Evolutionary conservation across 2,329 filamentous ascomycete species (phyloP).

Genomic region (Penicillium hesseltinei): DNA sequence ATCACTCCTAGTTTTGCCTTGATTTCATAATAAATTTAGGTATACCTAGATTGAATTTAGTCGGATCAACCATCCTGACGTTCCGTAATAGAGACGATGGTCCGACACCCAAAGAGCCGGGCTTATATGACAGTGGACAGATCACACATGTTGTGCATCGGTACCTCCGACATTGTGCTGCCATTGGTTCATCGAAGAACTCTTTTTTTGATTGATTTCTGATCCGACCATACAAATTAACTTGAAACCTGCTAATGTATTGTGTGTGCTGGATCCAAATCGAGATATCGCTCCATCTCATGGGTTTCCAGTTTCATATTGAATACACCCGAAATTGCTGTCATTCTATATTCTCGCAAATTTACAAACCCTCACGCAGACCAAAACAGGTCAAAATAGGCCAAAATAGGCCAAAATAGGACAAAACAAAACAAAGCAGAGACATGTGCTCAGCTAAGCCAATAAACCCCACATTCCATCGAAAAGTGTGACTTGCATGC

Average conservation of each 20-base stretch:
- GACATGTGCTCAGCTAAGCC: constrained; percentile 3
- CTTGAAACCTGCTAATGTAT: not conserved
- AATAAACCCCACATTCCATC: constrained; percentile 26
- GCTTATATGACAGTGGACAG: constrained; percentile 18
- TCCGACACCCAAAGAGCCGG: not conserved
- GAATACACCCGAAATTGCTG: not conserved
- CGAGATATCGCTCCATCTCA: not conserved
- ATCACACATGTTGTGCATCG: constrained; percentile 19
- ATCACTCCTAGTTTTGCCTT: not conserved
- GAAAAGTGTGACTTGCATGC: constrained; percentile 25
- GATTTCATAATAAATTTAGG: not conserved
- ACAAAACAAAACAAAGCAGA: not conserved
- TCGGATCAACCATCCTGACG: not conserved
- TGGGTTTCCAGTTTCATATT: not conserved
- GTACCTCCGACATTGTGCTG: not conserved
- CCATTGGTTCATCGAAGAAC: constrained; percentile 13
- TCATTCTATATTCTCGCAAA: no score
- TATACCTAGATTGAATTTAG: not conserved
- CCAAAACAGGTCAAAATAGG: not conserved
- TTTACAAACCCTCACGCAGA: no score
- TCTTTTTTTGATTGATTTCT: not conserved
- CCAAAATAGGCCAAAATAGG: not conserved
- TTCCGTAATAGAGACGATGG: not conserved
- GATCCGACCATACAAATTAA: constrained; percentile 11
- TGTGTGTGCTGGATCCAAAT: not conserved